Evolutionary conservation across 768 basidiomycete genomes (phyloP), one percentile per base, ranked within the genome.

Genomic region (Jaapia argillacea): DNA sequence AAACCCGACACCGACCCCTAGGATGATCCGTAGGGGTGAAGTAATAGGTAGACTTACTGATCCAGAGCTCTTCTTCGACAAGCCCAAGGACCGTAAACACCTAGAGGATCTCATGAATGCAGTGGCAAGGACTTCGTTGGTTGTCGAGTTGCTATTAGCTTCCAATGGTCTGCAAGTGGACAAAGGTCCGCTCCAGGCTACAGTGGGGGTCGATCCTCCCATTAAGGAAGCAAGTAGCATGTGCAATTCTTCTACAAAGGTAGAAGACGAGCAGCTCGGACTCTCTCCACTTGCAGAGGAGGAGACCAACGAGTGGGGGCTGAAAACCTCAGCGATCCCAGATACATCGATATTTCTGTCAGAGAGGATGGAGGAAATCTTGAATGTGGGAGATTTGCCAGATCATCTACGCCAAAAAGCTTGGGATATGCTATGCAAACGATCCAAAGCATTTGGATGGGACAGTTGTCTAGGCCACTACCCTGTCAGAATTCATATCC

Each of bases 361-460:
- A 49, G 47, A 20, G 16, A 40, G 22, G 46, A 53, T 36, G 38
- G 24, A 21, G 43, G 45, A 3, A 51, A 55, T 41, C 22, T 41
- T 40, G 54, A 54, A 13, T 38, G 54, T 10, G 42, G 22, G 22
- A 48, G 54, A 42, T 55, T 55, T 33, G 5, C 10, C 4, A 24
- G 54, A 27, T 48, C 54, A 45, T 54, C 54, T 4, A 52, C 53
- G 21, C 36, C 36, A 1, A 25, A 20, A 16, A 25, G 45, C 10
- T 55, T 54, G 37, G 52, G 54, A 24, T 51, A 53, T 4, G 37
- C 51, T 7, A 31, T 47, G 1, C 52, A 50, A 20, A 53, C 54
- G 39, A 6, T 46, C 7, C 45, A 50, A 0, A 56, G 31, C 31
- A 33, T 33, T 33, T 16, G 31, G 31, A 10, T 33, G 10, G 10